phyloP scores from a whole-genome alignment of 192 early-diverging fungal genomes.

The Geosiphon pyriformis region DNA sequence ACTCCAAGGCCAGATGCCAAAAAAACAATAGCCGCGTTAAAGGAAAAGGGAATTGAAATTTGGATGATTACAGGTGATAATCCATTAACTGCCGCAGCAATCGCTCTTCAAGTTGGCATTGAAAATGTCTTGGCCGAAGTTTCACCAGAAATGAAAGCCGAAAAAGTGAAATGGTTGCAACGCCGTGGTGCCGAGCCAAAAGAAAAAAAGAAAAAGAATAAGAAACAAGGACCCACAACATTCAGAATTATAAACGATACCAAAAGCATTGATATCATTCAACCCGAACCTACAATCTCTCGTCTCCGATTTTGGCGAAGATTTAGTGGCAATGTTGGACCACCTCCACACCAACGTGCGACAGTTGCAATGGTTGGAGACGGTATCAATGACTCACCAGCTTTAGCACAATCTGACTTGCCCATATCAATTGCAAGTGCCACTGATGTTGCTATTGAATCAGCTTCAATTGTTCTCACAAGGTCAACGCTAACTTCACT shows the following conservation, averaged over 20 bases:
- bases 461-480: slow-evolving; percentile 79
- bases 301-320: no score
- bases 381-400: slow-evolving; percentile 93
- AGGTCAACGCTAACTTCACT: slow-evolving; percentile 73
- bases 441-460: slow-evolving; percentile 87
- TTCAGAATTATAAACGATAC: no score
- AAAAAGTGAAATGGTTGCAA: slow-evolving; percentile 55
- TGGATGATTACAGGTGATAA: slow-evolving; percentile 83
- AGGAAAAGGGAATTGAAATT: slow-evolving; percentile 51
- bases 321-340: no score
- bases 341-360: no score
- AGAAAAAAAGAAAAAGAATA: no score
- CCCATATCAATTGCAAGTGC: slow-evolving; percentile 88
- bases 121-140: slow-evolving; percentile 57
- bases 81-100: slow-evolving; percentile 51
- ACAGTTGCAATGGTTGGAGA: slow-evolving; percentile 91
- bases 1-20: slow-evolving; percentile 53
- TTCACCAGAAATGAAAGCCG: slow-evolving; percentile 68
- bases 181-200: slow-evolving; percentile 25
- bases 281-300: no score
- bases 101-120: slow-evolving; percentile 64
- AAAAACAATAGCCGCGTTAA: slow-evolving; percentile 45
- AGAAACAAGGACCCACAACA: no score
- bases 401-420: slow-evolving; percentile 83
- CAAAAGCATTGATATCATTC: no score